Evolutionary conservation across 192 early-diverging fungal species (phyloP).

Genomic region (Entomortierella chlamydospora): DNA sequence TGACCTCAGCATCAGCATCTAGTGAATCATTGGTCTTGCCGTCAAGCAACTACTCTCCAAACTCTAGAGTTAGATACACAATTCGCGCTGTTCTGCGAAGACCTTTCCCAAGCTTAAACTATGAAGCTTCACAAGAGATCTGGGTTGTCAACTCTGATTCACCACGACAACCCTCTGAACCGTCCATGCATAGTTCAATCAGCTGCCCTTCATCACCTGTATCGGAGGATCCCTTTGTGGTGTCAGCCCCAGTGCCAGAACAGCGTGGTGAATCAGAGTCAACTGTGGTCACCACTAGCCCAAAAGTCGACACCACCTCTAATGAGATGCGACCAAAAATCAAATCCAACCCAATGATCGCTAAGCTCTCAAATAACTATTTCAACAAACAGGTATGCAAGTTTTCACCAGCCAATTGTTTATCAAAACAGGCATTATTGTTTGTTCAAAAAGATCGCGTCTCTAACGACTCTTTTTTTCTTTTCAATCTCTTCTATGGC

Average conservation of each 20-base stretch:
- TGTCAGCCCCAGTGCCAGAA: background rate
- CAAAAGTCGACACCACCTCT: no score
- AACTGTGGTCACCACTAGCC: no score
- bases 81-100: conserved; percentile 38
- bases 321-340: no score
- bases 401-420: no score
- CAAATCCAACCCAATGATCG: background rate
- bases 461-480: background rate
- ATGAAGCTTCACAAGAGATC: conserved; percentile 42
- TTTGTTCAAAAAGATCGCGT: no score
- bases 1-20: background rate
- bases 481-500: background rate
- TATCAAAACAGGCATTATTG: no score
- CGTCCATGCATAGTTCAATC: background rate
- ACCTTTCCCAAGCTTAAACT: conserved; percentile 41
- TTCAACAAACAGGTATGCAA: background rate
- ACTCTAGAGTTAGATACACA: conserved; percentile 24
- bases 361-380: background rate
- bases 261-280: background rate
- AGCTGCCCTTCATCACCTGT: background rate
- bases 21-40: conserved; percentile 2
- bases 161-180: background rate
- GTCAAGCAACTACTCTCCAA: conserved; percentile 19
- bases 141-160: conserved; percentile 27
- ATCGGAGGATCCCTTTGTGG: background rate